phyloP scores from a whole-genome alignment of 2,329 filamentous ascomycete genomes.

The Cryphonectria naterciae region DNA sequence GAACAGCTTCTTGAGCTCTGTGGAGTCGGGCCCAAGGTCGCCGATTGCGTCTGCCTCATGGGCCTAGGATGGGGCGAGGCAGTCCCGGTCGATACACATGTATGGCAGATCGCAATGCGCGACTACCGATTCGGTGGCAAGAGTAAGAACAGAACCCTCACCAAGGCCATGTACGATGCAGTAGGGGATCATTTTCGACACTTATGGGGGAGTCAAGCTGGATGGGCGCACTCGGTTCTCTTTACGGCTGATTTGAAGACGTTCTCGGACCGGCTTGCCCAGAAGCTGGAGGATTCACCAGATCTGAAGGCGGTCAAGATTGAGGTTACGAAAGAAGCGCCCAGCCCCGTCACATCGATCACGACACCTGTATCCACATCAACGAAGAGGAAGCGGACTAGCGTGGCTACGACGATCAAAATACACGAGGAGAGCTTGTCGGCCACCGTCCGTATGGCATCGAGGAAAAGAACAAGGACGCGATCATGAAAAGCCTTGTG shows the following conservation, averaged over 20 bases:
- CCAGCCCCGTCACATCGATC: neutral
- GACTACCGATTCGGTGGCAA: conserved; percentile 89
- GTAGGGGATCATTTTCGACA: conserved; percentile 87
- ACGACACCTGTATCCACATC: conserved; percentile 4
- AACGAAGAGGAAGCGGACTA: conserved; percentile 29
- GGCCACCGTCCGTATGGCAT: neutral
- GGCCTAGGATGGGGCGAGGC: conserved; percentile 94
- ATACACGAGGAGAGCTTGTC: conserved; percentile 23
- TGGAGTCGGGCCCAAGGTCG: conserved; percentile 94
- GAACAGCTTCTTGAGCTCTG: conserved; percentile 76
- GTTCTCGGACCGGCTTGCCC: conserved; percentile 69
- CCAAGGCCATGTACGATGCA: conserved; percentile 84
- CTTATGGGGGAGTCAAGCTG: conserved; percentile 91
- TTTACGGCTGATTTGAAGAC: conserved; percentile 91
- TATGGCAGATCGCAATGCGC: conserved; percentile 96
- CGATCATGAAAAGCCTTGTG: neutral
- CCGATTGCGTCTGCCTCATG: conserved; percentile 96
- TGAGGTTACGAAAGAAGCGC: conserved; percentile 35
- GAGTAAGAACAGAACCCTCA: conserved; percentile 79
- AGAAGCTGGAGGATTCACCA: conserved; percentile 30
- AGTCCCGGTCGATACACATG: conserved; percentile 95
- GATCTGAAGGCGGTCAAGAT: conserved; percentile 33
- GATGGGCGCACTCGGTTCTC: conserved; percentile 96
- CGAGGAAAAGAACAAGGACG: conserved; percentile 13
- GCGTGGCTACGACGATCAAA: conserved; percentile 25